These are phyloP conservation scores for Patellifolia procumbens DNA, from an alignment of 179 eudicot genomes.

Conservation along the genomic window DNA sequence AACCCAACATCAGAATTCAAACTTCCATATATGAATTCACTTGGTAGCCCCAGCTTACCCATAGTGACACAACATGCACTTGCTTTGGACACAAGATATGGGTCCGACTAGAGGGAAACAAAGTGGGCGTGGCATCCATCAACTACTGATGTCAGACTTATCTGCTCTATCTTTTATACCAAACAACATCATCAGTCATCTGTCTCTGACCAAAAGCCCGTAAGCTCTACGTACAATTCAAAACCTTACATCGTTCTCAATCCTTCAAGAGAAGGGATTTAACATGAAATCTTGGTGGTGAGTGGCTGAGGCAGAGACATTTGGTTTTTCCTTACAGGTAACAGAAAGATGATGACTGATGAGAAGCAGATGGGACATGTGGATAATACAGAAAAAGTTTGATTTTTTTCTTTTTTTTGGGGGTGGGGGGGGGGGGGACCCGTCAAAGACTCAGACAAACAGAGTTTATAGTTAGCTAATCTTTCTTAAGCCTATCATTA, in stretches of 20 bases:
- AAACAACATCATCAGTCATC: neutral
- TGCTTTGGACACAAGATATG: neutral
- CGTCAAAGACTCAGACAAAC: neutral
- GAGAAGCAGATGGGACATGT: neutral
- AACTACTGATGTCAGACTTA: neutral
- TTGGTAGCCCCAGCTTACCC: neutral
- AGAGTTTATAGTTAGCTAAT: neutral
- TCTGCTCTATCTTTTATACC: neutral
- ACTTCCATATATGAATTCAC: neutral
- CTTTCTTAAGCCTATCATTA: neutral
- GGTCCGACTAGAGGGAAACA: neutral
- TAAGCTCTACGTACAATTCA: neutral
- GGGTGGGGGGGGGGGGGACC: neutral
- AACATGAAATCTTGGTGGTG: neutral
- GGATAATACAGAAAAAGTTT: too few relatives aligned
- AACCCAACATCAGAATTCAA: slow-evolving; percentile 4
- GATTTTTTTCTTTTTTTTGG: too few relatives aligned
- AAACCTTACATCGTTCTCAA: neutral
- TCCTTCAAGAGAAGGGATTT: neutral
- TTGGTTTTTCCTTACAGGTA: neutral
- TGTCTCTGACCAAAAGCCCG: neutral
- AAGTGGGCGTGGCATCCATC: neutral
- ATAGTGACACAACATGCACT: neutral
- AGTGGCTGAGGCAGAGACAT: neutral
- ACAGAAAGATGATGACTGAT: neutral